Percentiles rank a stretch among this genome's conserved stretches.
Evolutionary conservation across 257 asterid genomes (phyloP).

Genomic region (Nicotiana obtusifolia): DNA sequence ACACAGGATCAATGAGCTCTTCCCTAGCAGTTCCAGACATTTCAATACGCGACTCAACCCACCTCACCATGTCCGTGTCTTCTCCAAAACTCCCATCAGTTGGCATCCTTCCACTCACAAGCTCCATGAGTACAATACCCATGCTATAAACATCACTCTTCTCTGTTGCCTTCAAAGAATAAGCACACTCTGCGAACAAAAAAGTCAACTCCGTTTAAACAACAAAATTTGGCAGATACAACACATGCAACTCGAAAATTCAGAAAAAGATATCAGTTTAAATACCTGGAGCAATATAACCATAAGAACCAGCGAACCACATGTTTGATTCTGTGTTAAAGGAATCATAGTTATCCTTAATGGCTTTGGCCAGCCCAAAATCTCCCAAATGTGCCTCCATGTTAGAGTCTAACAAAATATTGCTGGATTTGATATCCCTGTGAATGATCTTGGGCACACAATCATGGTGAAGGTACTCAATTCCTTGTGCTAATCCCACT

Average conservation of each 20-base stretch:
- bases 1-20: conserved; percentile 56
- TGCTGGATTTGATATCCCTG: conserved; percentile 85
- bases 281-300: conserved; percentile 94
- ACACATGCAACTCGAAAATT: not conserved
- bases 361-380: conserved; percentile 79
- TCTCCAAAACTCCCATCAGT: conserved; percentile 67
- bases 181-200: conserved; percentile 65
- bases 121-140: conserved; percentile 95
- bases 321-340: conserved; percentile 60
- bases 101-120: conserved; percentile 83
- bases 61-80: conserved; percentile 76
- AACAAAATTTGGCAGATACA: not conserved
- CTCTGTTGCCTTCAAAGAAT: conserved; percentile 76
- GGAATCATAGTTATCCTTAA: conserved; percentile 49
- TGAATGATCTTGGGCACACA: conserved; percentile 89
- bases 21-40: conserved; percentile 38
- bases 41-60: conserved; percentile 63
- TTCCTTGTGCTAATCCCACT: conserved; percentile 78
- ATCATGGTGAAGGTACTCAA: conserved; percentile 92
- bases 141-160: conserved; percentile 93
- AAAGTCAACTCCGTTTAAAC: not conserved
- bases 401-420: conserved; percentile 62
- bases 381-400: conserved; percentile 96
- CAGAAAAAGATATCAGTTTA: not conserved
- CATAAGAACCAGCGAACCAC: conserved; percentile 89